Base-by-base conservation (phyloP, 768 basidiomycete species). In the Termitomyces sp. region DNA sequence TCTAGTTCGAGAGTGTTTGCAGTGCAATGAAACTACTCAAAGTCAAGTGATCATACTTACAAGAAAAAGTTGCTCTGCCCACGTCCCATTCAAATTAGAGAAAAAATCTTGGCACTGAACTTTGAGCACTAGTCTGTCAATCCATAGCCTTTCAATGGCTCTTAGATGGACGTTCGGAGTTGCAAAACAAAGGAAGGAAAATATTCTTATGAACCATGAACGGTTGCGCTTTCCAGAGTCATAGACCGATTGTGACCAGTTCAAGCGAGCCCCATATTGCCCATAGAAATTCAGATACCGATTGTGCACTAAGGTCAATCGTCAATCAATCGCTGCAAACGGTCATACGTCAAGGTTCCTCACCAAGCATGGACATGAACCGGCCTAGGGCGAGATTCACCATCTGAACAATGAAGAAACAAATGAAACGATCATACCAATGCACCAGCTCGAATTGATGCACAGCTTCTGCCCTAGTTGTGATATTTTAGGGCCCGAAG, bases 221-320 rank as follows among this genome's bases (percentile, higher is more conserved):
- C 39, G 49, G 7, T 20, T 44, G 11, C 40, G 58, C 33, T 59
- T 51, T 11, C 28, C 49, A 18, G 38, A 7, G 24, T 49, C 49
- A 33, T 57, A 38, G 15, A 58, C 56, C 1, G 56, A 50, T 24
- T 57, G 51, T 6, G 48, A 42, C 24, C 49, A 36, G 48, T 56
- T 42, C 5, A 57, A 38, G 6, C 61, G 55, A 28, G 55, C 56
- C 4, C 48, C 55, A 28, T 58, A 57, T 24, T 45, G 61, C 7
- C 61, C 61, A 22, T 62, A 15, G 28, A 58, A 58, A 24, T 62
- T 62, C 18, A 52, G 33, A 36, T 35, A 53, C 20, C 49, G 55
- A 39, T 53, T 36, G 33, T n/a, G 22, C 38, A 42, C 61, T 62
- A 11, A 8, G 18, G 40, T 42, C 18, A 42, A 42, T 42, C 7